Conservation (phyloP, 2,329 filamentous ascomycete genomes). For the Arthrobotrys conoides region DNA sequence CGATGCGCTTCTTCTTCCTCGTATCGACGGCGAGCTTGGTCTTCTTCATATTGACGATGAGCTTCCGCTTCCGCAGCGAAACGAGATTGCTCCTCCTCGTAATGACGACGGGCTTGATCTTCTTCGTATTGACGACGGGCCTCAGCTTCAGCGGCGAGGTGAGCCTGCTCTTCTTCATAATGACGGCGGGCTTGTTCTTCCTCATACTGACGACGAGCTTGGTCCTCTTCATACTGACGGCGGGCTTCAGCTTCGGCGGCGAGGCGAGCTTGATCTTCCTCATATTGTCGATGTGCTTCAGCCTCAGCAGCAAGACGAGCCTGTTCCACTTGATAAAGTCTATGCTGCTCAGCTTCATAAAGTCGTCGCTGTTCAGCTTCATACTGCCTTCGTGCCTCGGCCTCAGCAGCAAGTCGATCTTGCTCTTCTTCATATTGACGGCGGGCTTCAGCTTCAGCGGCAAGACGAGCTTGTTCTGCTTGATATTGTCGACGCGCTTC, state of each 20-base stretch:
- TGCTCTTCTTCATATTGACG: slow-evolving; percentile 39
- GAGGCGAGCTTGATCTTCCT: slow-evolving; percentile 23
- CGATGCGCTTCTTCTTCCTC: slow-evolving; percentile 6
- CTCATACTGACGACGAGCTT: not conserved
- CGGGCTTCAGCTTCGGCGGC: slow-evolving; percentile 38
- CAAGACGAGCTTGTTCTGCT: slow-evolving; percentile 20
- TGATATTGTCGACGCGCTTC: slow-evolving; percentile 23
- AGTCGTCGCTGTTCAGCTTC: slow-evolving; percentile 35
- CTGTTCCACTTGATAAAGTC: slow-evolving; percentile 23
- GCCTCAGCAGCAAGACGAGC: slow-evolving; percentile 33
- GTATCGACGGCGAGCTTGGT: slow-evolving; percentile 20
- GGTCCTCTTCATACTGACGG: slow-evolving; percentile 22
- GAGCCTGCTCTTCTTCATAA: slow-evolving; percentile 34
- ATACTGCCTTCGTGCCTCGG: slow-evolving; percentile 16
- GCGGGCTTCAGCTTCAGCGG: slow-evolving; percentile 31
- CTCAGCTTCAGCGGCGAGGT: slow-evolving; percentile 16
- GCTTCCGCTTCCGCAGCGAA: slow-evolving; percentile 24
- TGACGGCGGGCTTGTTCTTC: slow-evolving; percentile 13
- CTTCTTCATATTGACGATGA: slow-evolving; percentile 14
- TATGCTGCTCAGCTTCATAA: slow-evolving; percentile 31
- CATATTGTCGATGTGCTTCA: slow-evolving; percentile 8
- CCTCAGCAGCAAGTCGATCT: slow-evolving; percentile 33
- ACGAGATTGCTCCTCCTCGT: slow-evolving; percentile 31
- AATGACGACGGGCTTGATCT: slow-evolving; percentile 13
- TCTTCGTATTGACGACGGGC: not conserved